These are phyloP conservation scores for Globisporangium paroecandrum DNA, from an alignment of 352 stramenopile species.

Conservation along the genomic window DNA sequence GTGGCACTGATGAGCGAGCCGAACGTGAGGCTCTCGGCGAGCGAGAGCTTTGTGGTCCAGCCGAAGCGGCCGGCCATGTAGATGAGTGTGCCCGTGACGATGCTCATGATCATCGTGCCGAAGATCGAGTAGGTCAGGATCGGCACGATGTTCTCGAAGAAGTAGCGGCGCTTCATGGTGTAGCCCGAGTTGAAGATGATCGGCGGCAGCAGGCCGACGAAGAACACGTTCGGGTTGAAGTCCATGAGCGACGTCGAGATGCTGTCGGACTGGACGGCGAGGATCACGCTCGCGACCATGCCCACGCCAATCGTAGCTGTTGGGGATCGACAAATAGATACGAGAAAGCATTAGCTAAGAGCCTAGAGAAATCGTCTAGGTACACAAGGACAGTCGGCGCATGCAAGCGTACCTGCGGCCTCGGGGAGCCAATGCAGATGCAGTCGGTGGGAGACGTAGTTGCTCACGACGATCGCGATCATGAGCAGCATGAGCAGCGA, in stretches of 20 bases:
- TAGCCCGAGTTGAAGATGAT: slow-evolving; percentile 96
- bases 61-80: slow-evolving; percentile 64
- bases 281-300: slow-evolving; percentile 54
- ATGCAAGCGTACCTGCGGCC: slow-evolving; percentile 33
- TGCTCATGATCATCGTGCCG: slow-evolving; percentile 88
- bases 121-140: slow-evolving; percentile 90
- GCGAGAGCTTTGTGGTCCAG: slow-evolving; percentile 69
- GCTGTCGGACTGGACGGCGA: slow-evolving; percentile 56
- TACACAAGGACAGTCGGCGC: neutral
- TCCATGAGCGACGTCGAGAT: slow-evolving; percentile 74
- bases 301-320: slow-evolving; percentile 62
- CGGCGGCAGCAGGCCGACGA: slow-evolving; percentile 89
- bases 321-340: neutral
- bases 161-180: slow-evolving; percentile 89
- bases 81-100: slow-evolving; percentile 79
- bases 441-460: slow-evolving; percentile 70
- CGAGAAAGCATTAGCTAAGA: neutral
- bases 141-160: slow-evolving; percentile 89
- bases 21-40: slow-evolving; percentile 90
- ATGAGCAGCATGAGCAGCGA: slow-evolving; percentile 74
- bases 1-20: slow-evolving; percentile 91
- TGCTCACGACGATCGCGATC: slow-evolving; percentile 75
- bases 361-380: neutral
- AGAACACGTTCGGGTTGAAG: slow-evolving; percentile 93
- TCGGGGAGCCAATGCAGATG: slow-evolving; percentile 76